Base-by-base conservation (phyloP, 768 basidiomycete genomes). In the Leccinum incarnatum region DNA sequence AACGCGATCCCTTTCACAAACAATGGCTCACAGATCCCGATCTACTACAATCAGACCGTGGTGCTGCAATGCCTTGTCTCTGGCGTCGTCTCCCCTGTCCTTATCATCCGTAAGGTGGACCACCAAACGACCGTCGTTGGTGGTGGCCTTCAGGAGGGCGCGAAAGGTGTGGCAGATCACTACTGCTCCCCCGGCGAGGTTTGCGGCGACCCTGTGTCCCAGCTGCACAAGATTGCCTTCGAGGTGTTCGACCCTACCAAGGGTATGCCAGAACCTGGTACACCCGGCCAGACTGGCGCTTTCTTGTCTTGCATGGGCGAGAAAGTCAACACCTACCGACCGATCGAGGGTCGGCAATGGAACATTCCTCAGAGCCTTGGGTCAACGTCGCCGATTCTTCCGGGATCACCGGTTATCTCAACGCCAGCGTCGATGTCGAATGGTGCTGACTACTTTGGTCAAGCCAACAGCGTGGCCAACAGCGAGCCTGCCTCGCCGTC, bases 41-140 rank as follows among this genome's bases (percentile, higher is more conserved):
- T 98, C 58, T 93, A 95, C 74, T 98, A 98, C 80, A 98, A 98
- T 69, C 91, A 95, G 72, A 95, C 93, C 1, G 90, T 98, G 50
- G 93, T 98, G 30, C 74, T 98, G 36, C 96, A 98, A 70, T 98
- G 95, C 67, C 78, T 96, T 63, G 91, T 91, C 1, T 96, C 96
- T 3, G 96, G 95, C 29, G 90, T 95, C 46, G 91, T 96, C 65
- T 93, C 91, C 58, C 96, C 96, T 10, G 87, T 95, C 42, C 80
- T 98, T 47, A 90, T 98, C 74, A 90, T 98, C 64, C 91, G 96
- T 55, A 93, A 95, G 67, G 92, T 97, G 54, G 95, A 97, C 67
- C 88, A 89, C 65, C 90, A 88, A 64, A 93, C 91, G 2, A 91
- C 86, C 8, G 94, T 90, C 37, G 89, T 95, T 45, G 96, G 95